A percentile compares a stretch with the other conserved stretches of the same genome.
phyloP scores from a whole-genome alignment of 306 rosid genomes.

The Cyclanthera cordifolia region DNA sequence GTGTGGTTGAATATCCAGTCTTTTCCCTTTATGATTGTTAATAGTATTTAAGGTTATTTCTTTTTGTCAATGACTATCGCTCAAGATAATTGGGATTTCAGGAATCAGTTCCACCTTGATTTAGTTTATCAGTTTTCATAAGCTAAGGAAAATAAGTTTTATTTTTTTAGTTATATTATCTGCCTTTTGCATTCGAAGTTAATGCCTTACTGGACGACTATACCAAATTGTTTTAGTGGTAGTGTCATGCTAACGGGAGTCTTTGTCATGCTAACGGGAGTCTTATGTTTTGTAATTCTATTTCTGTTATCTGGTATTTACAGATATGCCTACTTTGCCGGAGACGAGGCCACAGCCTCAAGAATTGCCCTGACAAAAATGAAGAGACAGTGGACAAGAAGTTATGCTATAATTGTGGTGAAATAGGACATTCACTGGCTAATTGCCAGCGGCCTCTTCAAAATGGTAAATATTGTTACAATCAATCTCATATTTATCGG shows the following conservation, averaged over 20 bases:
- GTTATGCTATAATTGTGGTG: slow-evolving; percentile 80
- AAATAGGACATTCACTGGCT: slow-evolving; percentile 61
- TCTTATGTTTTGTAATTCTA: not conserved
- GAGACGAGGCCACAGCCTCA: slow-evolving; percentile 67
- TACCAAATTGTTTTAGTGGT: not conserved
- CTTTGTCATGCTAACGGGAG: not conserved
- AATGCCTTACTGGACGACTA: not conserved
- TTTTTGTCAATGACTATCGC: not conserved
- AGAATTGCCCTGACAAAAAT: slow-evolving; percentile 57
- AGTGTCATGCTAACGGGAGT: not conserved
- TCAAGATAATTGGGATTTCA: not conserved
- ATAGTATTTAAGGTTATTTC: not conserved
- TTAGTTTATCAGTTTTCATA: not conserved
- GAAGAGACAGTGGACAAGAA: slow-evolving; percentile 32
- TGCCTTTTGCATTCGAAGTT: not conserved
- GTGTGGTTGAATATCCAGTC: not conserved
- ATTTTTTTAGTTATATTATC: not conserved
- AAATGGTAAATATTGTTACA: slow-evolving; percentile 37
- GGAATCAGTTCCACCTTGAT: not conserved
- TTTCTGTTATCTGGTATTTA: slow-evolving; percentile 8
- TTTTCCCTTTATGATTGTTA: not conserved
- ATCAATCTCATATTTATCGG: not conserved
- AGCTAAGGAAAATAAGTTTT: not conserved
- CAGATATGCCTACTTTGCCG: slow-evolving; percentile 88
- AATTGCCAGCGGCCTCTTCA: slow-evolving; percentile 48